Conservation (phyloP, 441 rosid genomes). For the Hura crepitans region DNA sequence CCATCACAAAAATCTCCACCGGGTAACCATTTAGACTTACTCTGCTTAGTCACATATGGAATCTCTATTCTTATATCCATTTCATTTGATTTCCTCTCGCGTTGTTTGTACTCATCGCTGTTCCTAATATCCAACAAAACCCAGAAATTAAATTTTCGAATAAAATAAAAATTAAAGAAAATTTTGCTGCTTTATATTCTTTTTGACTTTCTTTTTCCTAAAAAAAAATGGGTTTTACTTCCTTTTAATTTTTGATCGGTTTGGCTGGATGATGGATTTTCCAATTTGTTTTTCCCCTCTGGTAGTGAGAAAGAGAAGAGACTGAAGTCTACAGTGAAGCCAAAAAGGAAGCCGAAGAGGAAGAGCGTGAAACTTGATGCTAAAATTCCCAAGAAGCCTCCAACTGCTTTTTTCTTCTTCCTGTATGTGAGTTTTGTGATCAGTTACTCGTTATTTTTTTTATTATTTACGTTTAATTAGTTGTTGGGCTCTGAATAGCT, state of each 20-base stretch:
- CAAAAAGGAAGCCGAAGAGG: conserved; percentile 40
- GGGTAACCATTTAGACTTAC: conserved; percentile 20
- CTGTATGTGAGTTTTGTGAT: conserved; percentile 41
- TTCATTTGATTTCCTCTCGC: background rate
- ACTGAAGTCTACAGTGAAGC: conserved; percentile 27
- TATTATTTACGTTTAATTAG: background rate
- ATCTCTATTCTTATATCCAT: background rate
- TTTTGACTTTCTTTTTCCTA: background rate
- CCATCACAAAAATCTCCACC: conserved; percentile 16
- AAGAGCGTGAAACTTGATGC: conserved; percentile 44
- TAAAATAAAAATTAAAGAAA: background rate
- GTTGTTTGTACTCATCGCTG: background rate
- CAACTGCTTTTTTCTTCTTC: conserved; percentile 90
- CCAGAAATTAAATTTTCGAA: background rate
- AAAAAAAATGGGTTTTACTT: background rate
- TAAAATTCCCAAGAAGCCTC: conserved; percentile 84
- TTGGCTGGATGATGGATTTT: background rate
- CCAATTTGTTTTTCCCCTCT: background rate
- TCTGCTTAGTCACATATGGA: background rate
- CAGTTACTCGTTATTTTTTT: background rate
- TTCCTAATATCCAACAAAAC: background rate
- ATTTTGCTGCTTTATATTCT: background rate
- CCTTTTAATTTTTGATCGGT: background rate
- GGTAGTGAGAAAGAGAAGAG: conserved; percentile 32
- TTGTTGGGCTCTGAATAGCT: background rate